phyloP scores from a whole-genome alignment of 83 land plant genomes.

The Picea mariana region DNA sequence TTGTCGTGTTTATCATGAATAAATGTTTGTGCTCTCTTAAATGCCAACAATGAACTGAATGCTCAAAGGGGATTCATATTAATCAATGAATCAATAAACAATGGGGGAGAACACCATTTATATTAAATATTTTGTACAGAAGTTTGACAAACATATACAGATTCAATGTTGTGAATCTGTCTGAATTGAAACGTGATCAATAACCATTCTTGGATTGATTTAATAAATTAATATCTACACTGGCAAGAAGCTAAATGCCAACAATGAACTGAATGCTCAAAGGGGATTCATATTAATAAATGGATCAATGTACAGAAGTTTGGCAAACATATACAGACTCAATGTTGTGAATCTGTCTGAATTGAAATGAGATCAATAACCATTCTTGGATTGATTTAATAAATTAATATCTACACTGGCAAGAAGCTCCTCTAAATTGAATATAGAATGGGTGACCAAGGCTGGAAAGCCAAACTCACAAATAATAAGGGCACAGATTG shows the following conservation, averaged over 20 bases:
- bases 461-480: conserved; percentile 13
- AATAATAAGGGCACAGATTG: neutral
- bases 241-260: neutral
- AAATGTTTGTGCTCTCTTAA: too few species aligned
- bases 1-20: too few species aligned
- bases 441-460: neutral
- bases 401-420: neutral
- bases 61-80: conserved; percentile 3
- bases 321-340: conserved; percentile 8
- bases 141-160: conserved; percentile 8
- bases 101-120: neutral
- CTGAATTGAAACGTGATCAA: neutral
- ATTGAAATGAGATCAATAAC: neutral
- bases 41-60: neutral
- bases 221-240: neutral
- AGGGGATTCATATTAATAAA: neutral
- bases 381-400: neutral
- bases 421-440: neutral
- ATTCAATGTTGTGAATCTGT: neutral
- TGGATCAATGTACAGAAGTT: neutral
- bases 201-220: neutral
- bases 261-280: neutral
- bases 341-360: neutral
- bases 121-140: neutral
- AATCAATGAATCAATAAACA: conserved; percentile 3